phyloP scores from a whole-genome alignment of 1,139 yeast genomes.

The Yamadazyma triangularis region DNA sequence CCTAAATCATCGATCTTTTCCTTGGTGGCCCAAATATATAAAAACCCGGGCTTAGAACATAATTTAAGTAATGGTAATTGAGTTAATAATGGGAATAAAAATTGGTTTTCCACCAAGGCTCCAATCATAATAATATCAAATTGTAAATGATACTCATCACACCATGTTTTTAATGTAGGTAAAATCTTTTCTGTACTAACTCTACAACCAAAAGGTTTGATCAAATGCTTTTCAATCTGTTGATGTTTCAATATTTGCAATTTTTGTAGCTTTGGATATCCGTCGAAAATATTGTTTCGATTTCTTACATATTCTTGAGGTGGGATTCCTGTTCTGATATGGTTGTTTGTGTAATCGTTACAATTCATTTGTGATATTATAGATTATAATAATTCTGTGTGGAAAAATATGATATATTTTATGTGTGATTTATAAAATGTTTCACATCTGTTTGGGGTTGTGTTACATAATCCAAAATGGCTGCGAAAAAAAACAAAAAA shows the following conservation, averaged over 20 bases:
- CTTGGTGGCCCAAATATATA: constrained; percentile 83
- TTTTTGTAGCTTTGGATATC: constrained; percentile 78
- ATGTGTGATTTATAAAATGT: too few relatives aligned
- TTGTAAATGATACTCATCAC: constrained; percentile 46
- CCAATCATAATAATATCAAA: constrained; percentile 94
- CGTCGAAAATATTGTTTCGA: constrained; percentile 60
- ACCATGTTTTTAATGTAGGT: constrained; percentile 58
- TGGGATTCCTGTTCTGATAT: constrained; percentile 50
- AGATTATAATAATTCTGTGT: too few relatives aligned
- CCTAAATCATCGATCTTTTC: constrained; percentile 64
- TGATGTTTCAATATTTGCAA: constrained; percentile 60
- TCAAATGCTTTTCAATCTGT: constrained; percentile 43
- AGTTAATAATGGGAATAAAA: constrained; percentile 54
- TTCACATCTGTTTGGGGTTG: too few relatives aligned
- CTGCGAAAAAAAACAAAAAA: too few relatives aligned
- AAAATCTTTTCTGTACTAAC: constrained; percentile 50
- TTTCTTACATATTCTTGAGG: constrained; percentile 70
- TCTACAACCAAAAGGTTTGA: constrained; percentile 63
- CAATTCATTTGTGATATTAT: too few relatives aligned
- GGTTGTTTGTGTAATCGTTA: constrained; percentile 72
- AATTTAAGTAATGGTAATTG: constrained; percentile 68
- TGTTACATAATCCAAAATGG: too few relatives aligned
- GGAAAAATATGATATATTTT: too few relatives aligned
- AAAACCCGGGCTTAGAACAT: constrained; percentile 79
- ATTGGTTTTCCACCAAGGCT: constrained; percentile 70